Evolutionary conservation across 495 filamentous ascomycete species (phyloP), one percentile per base, ranked within the genome.

Genomic region (Mytilinidion resinicola): DNA sequence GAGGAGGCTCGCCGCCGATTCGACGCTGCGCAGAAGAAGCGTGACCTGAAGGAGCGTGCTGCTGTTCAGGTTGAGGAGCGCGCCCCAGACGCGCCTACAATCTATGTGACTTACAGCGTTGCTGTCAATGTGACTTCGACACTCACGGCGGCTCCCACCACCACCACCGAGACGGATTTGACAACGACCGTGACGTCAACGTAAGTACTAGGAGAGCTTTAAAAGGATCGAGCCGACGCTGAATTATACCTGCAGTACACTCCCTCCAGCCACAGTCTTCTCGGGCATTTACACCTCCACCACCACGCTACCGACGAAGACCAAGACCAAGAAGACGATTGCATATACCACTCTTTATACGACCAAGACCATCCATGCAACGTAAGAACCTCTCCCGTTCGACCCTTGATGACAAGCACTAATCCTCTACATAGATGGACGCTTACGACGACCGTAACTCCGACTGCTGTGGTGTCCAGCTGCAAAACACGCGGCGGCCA

Each of bases 261-360:
- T 62, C 1, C 64, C 64, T 21, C 64, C 64, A 11, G 50, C 53
- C 33, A 69, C 67, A 14, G 50, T 69, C 34, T 59, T 55, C 37
- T 62, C 64, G 4, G 67, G 67, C 25, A 52, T 64, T 37, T 63
- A 47, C 21, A 69, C 67, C n/a, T 50, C 47, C 1, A 67, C 64
- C 9, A 56, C 56, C 9, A 67, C 64, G 1, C 48, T 58, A 14
- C 64, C 64, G 1, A 64, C 67, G 6, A 55, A 55, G 5, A 69
- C 66, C 1, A 58, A 56, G 50, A 69, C 66, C 1, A 56, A 41
- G 17, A n/a, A 55, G 10, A 43, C 61, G 5, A 52, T 66, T 19
- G 15, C 55, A 5, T 66, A 64, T 37, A 66, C 57, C n/a, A 66
- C 66, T 6, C 33, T 39, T 3, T 35, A n/a, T 2, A 57, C 48